A percentile compares a stretch with the other conserved stretches of the same genome.
phyloP scores from a whole-genome alignment of 768 basidiomycete genomes.

The Neoboletus brunneissimus region DNA sequence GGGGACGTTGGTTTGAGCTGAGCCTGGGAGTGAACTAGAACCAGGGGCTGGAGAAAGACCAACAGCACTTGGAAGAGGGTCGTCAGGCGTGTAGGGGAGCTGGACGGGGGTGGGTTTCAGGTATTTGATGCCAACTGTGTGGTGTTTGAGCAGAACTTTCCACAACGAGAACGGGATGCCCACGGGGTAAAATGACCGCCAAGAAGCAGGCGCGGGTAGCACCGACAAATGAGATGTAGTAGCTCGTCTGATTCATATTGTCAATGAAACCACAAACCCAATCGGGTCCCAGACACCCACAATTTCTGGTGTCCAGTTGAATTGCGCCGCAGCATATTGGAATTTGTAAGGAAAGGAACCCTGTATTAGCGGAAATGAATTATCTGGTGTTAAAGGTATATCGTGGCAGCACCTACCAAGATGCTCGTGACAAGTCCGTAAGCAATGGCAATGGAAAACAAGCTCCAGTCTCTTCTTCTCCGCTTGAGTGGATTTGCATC shows the following conservation, averaged over 20 bases:
- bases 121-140: slow-evolving; percentile 51
- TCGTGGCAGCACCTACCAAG: slow-evolving; percentile 38
- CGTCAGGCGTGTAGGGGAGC: slow-evolving; percentile 13
- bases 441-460: slow-evolving; percentile 53
- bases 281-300: slow-evolving; percentile 35
- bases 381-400: background rate
- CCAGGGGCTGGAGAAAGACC: slow-evolving; percentile 1
- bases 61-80: slow-evolving; percentile 11
- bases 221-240: slow-evolving; percentile 60
- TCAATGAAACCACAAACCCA: background rate
- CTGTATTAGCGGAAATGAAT: slow-evolving; percentile 33
- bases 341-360: slow-evolving; percentile 56
- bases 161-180: slow-evolving; percentile 17
- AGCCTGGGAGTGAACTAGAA: background rate
- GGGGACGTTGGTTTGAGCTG: slow-evolving; percentile 4
- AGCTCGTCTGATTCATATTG: slow-evolving; percentile 53
- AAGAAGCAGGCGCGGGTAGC: slow-evolving; percentile 53
- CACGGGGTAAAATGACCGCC: slow-evolving; percentile 59
- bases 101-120: slow-evolving; percentile 42
- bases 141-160: background rate
- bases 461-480: slow-evolving; percentile 58
- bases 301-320: slow-evolving; percentile 65
- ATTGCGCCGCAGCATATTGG: slow-evolving; percentile 60
- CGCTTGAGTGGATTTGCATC: slow-evolving; percentile 40
- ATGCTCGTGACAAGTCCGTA: slow-evolving; percentile 46